Evolutionary conservation across 495 filamentous ascomycete species (phyloP).

Genomic region (Trichoderma gamsii): DNA sequence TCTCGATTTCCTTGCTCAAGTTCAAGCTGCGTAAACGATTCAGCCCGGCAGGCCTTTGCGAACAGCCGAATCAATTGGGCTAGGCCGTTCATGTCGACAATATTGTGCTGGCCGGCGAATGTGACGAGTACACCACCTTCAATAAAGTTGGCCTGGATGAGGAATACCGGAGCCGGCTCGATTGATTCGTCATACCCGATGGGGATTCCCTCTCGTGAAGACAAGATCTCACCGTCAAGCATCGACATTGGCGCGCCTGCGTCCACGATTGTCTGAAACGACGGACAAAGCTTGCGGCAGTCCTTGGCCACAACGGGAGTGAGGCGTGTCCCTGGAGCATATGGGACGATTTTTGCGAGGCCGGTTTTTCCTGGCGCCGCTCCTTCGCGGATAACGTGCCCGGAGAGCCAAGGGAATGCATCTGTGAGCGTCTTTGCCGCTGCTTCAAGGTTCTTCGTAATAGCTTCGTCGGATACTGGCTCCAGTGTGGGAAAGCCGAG

Average conservation of each 20-base stretch:
- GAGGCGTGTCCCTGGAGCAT: background rate
- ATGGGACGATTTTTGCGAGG: constrained; percentile 13
- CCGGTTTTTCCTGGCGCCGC: constrained; percentile 10
- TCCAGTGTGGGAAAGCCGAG: constrained; percentile 3
- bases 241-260: constrained; percentile 36
- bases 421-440: constrained; percentile 14
- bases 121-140: constrained; percentile 45
- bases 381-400: constrained; percentile 16
- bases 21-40: constrained; percentile 41
- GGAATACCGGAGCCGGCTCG: constrained; percentile 38
- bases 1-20: constrained; percentile 39
- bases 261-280: constrained; percentile 4
- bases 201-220: constrained; percentile 43
- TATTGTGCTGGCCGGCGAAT: constrained; percentile 41
- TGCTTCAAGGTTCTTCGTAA: background rate
- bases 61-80: constrained; percentile 44
- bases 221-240: constrained; percentile 45
- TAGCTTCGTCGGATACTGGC: background rate
- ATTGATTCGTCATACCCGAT: constrained; percentile 3
- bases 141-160: constrained; percentile 50
- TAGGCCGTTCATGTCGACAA: constrained; percentile 52
- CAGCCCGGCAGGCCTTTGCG: constrained; percentile 46
- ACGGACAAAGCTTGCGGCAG: constrained; percentile 14
- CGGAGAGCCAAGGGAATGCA: constrained; percentile 17
- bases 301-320: constrained; percentile 8